Evolutionary conservation across 805 yeast species (phyloP).

Genomic region (Maudiozyma bulderi): DNA sequence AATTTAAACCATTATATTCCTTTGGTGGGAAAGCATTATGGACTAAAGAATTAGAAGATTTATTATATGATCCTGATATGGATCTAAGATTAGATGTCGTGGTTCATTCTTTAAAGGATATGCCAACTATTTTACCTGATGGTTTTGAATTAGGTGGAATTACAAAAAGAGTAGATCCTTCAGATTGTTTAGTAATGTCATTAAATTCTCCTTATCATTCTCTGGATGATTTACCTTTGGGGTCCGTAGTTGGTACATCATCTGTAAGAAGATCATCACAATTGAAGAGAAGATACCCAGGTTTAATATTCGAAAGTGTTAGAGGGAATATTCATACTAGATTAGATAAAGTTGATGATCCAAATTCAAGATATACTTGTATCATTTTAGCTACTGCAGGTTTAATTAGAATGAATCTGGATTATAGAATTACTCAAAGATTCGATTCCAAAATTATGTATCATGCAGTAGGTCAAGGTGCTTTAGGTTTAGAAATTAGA

Average conservation of each 20-base stretch:
- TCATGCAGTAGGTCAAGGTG: constrained; percentile 99
- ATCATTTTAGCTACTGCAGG: constrained; percentile 92
- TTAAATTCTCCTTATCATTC: constrained; percentile 50
- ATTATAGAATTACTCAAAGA: constrained; percentile 63
- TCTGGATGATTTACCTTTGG: constrained; percentile 69
- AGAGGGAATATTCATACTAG: constrained; percentile 83
- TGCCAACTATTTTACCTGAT: constrained; percentile 84
- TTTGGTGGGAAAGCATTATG: constrained; percentile 95
- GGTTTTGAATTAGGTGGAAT: constrained; percentile 86
- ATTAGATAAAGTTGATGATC: constrained; percentile 67
- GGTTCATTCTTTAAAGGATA: constrained; percentile 88
- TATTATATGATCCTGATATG: constrained; percentile 53
- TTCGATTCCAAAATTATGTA: constrained; percentile 74
- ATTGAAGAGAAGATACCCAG: constrained; percentile 66
- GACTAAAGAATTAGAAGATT: constrained; percentile 89
- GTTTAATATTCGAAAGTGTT: constrained; percentile 68
- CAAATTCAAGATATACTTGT: constrained; percentile 54
- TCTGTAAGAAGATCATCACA: constrained; percentile 92
- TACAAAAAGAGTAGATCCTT: constrained; percentile 79
- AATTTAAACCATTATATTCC: constrained; percentile 74
- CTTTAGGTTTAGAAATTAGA: constrained; percentile 85
- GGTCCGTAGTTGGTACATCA: constrained; percentile 87
- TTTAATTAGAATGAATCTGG: constrained; percentile 59
- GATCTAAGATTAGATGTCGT: constrained; percentile 72
- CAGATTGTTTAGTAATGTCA: constrained; percentile 82